Evolutionary conservation across 129 eudicot species (phyloP), one percentile per base, ranked within the genome.

Genomic region (Gnaphalium uliginosum): DNA sequence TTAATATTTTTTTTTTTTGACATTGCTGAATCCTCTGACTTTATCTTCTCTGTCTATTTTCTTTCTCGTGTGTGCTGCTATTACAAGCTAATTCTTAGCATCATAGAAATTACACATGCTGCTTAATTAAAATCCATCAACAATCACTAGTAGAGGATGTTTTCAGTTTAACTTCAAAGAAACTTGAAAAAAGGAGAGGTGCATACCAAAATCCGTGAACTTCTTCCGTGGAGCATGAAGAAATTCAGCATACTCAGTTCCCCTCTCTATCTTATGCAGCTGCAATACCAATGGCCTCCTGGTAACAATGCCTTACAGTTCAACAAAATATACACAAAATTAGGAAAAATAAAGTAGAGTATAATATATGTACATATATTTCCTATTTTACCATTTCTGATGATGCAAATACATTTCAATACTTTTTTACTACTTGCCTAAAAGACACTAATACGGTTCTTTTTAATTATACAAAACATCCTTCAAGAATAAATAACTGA

Each of bases 231-330:
- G 96, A 60, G 93, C 89, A 84, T 95, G 99, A 68, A 95, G 92
- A 84, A 95, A 95, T 83, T 95, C 99, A 30, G 96, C 99, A 74
- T 95, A 89, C 74, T 95, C 99, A 23, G 87, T 27, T 73, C 82
- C 85, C 65, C 94, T 87, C 48, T 95, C 99, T 23, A 74, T 86
- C 86, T 95, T 95, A 75, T 95, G 99, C 66, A 95, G 87, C 76
- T 95, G 99, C 84, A 95, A 71, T 76, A 95, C 99, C 89, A 95
- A 78, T 43, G 99, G 99, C 87, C 99, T 89, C 90, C 99, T 85
- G 39, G 99, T 95, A 69, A 95, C 99, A 85, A 95, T 95, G 43
- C 99, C 99, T 94, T 82, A 71, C 64, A 35, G 21, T 50, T 68
- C 63, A 43, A 74, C 62, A 66, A 66, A 65, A 66, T n/a, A 69